These are phyloP conservation scores for Neurospora sp. DNA, from an alignment of 2,329 filamentous ascomycete species.

Conservation along the genomic window DNA sequence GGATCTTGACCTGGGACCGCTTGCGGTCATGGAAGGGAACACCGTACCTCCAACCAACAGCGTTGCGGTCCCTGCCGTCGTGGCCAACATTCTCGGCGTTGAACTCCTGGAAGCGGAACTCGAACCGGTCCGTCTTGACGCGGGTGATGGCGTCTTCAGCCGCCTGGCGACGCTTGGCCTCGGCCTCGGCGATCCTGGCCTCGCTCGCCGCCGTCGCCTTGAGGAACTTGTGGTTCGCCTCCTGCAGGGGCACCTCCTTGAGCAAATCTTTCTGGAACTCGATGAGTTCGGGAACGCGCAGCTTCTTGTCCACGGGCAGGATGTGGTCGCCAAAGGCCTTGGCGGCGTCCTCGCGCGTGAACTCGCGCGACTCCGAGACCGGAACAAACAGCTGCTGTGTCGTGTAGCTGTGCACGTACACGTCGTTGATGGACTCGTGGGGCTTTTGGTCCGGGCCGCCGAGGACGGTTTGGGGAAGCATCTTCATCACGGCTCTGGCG, in stretches of 20 bases:
- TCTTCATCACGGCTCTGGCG: constrained; percentile 61
- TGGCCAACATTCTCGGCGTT: constrained; percentile 47
- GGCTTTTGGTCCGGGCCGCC: constrained; percentile 35
- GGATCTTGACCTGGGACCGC: constrained; percentile 58
- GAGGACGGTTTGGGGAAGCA: constrained; percentile 65
- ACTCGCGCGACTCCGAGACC: constrained; percentile 51
- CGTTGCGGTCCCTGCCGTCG: constrained; percentile 40
- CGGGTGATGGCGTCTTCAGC: constrained; percentile 33
- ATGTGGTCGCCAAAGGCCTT: constrained; percentile 52
- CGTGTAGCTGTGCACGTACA: constrained; percentile 52
- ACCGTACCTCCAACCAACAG: constrained; percentile 55
- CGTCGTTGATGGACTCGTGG: constrained; percentile 55
- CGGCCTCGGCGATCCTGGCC: constrained; percentile 26
- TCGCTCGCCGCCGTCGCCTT: constrained; percentile 31
- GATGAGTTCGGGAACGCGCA: constrained; percentile 54
- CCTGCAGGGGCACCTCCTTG: constrained; percentile 25
- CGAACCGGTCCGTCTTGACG: constrained; percentile 41
- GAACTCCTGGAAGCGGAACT: constrained; percentile 54
- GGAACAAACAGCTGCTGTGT: constrained; percentile 57
- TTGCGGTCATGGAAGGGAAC: constrained; percentile 52
- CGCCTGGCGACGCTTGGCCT: constrained; percentile 23
- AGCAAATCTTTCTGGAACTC: constrained; percentile 40
- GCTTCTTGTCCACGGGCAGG: constrained; percentile 49
- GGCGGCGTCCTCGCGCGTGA: constrained; percentile 56
- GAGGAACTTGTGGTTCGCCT: constrained; percentile 32